These are phyloP conservation scores for Aspergillus spinulosporus DNA, from an alignment of 2,329 filamentous ascomycete species.

Conservation along the genomic window DNA sequence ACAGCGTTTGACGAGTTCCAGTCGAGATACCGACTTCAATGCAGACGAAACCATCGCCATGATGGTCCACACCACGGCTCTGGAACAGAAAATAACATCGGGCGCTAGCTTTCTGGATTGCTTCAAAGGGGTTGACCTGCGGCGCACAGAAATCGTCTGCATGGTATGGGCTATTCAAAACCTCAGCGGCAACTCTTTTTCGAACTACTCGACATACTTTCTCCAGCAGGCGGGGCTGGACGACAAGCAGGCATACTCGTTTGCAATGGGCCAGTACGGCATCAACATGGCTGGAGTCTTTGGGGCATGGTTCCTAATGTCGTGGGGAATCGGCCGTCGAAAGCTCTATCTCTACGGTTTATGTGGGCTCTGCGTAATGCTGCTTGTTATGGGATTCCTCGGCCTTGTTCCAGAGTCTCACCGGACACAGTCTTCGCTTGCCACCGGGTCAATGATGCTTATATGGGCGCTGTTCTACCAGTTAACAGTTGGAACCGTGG, in stretches of 20 bases:
- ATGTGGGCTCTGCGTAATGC: slow-evolving; percentile 70
- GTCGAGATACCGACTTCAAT: slow-evolving; percentile 68
- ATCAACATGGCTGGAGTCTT: slow-evolving; percentile 78
- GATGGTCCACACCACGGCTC: slow-evolving; percentile 85
- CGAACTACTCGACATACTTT: slow-evolving; percentile 65
- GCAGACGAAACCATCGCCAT: slow-evolving; percentile 83
- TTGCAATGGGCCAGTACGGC: slow-evolving; percentile 61
- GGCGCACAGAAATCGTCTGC: slow-evolving; percentile 72
- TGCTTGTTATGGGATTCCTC: slow-evolving; percentile 81
- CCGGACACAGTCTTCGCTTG: slow-evolving; percentile 63
- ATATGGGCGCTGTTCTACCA: slow-evolving; percentile 82
- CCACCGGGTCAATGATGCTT: slow-evolving; percentile 83
- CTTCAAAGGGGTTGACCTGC: slow-evolving; percentile 75
- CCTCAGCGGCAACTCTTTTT: slow-evolving; percentile 63
- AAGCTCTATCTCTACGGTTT: slow-evolving; percentile 75
- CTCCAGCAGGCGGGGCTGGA: slow-evolving; percentile 56
- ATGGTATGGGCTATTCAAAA: slow-evolving; percentile 68
- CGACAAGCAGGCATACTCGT: slow-evolving; percentile 53
- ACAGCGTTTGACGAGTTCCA: slow-evolving; percentile 47
- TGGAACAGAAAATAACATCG: slow-evolving; percentile 73
- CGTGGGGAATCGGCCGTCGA: slow-evolving; percentile 70
- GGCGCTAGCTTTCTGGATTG: slow-evolving; percentile 79
- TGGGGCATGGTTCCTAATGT: slow-evolving; percentile 79
- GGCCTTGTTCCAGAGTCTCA: slow-evolving; percentile 67
- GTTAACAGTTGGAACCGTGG: slow-evolving; percentile 82